Percentiles rank a stretch among this genome's conserved stretches.
Conservation (phyloP, 1,284 basidiomycete species). For the Apiotrichum veenhuisii region DNA sequence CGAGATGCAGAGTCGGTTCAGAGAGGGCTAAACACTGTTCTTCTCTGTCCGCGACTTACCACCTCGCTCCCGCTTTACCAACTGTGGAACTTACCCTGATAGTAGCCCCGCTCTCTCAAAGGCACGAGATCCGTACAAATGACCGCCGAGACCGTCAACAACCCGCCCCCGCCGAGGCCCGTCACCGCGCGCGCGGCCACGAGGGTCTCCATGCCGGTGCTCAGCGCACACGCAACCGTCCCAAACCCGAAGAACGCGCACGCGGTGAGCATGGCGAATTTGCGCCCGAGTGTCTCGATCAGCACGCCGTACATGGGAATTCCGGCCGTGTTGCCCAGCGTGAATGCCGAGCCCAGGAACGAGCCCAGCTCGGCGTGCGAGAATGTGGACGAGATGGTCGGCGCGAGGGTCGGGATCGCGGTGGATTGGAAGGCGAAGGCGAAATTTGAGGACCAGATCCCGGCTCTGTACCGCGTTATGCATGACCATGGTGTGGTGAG, state of each 20-base stretch:
- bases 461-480: slow-evolving; percentile 13
- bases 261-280: slow-evolving; percentile 43
- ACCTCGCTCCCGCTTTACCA: too few species aligned
- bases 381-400: slow-evolving; percentile 30
- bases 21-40: too few species aligned
- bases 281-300: slow-evolving; percentile 45
- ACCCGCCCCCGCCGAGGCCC: slow-evolving; percentile 48
- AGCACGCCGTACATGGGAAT: slow-evolving; percentile 50
- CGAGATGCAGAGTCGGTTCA: too few species aligned
- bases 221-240: slow-evolving; percentile 38
- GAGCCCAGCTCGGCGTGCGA: slow-evolving; percentile 45
- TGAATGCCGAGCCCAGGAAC: slow-evolving; percentile 46
- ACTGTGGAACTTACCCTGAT: slow-evolving; percentile 48
- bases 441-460: slow-evolving; percentile 42
- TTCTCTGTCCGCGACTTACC: too few species aligned
- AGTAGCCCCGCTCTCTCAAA: slow-evolving; percentile 46
- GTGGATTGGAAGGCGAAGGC: slow-evolving; percentile 47
- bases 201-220: slow-evolving; percentile 38
- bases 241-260: slow-evolving; percentile 42
- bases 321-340: slow-evolving; percentile 42
- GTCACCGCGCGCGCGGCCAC: slow-evolving; percentile 43
- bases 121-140: slow-evolving; percentile 49
- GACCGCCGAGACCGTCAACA: slow-evolving; percentile 46
- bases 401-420: slow-evolving; percentile 47
- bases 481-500: background rate